These are phyloP conservation scores for Trypanosoma cruzi DNA, from an alignment of 208 protist species.

Conservation along the genomic window DNA sequence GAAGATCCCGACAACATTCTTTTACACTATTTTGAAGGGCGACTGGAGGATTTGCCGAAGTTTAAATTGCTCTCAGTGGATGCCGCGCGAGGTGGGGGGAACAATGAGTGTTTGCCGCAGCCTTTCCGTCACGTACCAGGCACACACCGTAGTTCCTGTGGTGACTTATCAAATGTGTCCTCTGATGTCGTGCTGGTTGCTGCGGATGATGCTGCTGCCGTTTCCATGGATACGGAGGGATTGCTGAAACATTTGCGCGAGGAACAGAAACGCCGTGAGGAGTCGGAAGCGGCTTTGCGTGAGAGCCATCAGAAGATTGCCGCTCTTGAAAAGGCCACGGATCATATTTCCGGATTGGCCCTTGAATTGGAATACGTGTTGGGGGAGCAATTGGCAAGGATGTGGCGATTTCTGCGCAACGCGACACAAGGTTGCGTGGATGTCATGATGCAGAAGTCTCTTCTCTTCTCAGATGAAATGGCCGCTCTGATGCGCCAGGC, in stretches of 20 bases:
- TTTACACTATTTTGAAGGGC: conserved; percentile 31
- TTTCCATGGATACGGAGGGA: not conserved
- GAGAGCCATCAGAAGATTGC: conserved; percentile 32
- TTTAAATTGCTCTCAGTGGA: conserved; percentile 12
- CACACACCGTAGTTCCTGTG: not conserved
- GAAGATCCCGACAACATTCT: conserved; percentile 27
- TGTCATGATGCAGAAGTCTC: conserved; percentile 48
- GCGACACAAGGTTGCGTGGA: conserved; percentile 28
- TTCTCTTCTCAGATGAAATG: conserved; percentile 61
- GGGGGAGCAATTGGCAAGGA: conserved; percentile 32
- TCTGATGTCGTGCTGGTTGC: conserved; percentile 1
- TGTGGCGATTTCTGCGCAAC: conserved; percentile 40
- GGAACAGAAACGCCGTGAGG: conserved; percentile 9
- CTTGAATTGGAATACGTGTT: conserved; percentile 39
- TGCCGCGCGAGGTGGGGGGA: too few species aligned
- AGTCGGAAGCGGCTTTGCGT: conserved; percentile 36
- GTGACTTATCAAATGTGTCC: not conserved
- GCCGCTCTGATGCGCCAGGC: conserved; percentile 39
- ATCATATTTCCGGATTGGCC: conserved; percentile 47
- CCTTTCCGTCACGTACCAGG: not conserved
- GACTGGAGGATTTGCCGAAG: conserved; percentile 18
- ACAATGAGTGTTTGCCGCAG: conserved; percentile 1
- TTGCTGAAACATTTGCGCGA: conserved; percentile 9
- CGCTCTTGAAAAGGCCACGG: conserved; percentile 44
- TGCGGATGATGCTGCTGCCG: not conserved